Conservation (phyloP, 495 filamentous ascomycete species). For the Podospora anserina region DNA sequence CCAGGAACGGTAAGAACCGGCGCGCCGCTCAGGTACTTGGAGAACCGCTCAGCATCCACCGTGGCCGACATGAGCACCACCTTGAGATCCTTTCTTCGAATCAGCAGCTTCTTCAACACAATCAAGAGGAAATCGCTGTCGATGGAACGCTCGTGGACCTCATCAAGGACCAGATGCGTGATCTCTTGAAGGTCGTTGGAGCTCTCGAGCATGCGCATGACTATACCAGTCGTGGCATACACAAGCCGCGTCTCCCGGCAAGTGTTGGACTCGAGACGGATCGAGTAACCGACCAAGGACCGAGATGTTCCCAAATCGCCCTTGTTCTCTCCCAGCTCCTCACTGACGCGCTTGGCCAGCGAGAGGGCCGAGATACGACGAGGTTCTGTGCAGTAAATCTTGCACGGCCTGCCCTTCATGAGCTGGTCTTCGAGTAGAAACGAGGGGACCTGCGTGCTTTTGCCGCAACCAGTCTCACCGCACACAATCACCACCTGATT, state of each 20-base stretch:
- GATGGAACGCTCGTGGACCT: constrained; percentile 92
- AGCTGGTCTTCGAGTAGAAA: constrained; percentile 90
- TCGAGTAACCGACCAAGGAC: constrained; percentile 90
- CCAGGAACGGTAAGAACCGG: constrained; percentile 87
- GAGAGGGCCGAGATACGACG: constrained; percentile 94
- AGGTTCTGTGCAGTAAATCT: constrained; percentile 94
- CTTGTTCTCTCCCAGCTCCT: constrained; percentile 85
- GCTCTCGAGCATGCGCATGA: constrained; percentile 93
- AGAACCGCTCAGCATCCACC: constrained; percentile 86
- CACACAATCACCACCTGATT: constrained; percentile 87
- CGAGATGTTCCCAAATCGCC: constrained; percentile 74
- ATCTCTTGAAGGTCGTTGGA: constrained; percentile 81
- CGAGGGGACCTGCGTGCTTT: constrained; percentile 93
- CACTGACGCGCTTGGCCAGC: constrained; percentile 82
- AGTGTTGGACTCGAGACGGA: constrained; percentile 85
- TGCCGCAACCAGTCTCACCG: constrained; percentile 94
- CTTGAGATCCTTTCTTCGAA: constrained; percentile 64
- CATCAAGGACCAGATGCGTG: constrained; percentile 89
- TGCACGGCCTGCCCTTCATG: constrained; percentile 72
- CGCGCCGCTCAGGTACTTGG: constrained; percentile 76
- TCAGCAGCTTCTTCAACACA: constrained; percentile 76
- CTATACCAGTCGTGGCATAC: constrained; percentile 85
- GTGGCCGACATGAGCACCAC: constrained; percentile 97
- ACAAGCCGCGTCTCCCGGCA: constrained; percentile 74
- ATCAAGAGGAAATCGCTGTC: constrained; percentile 94